Evolutionary conservation across 1,284 basidiomycete genomes (phyloP).

Genomic region (Xerocomus nothofagi): DNA sequence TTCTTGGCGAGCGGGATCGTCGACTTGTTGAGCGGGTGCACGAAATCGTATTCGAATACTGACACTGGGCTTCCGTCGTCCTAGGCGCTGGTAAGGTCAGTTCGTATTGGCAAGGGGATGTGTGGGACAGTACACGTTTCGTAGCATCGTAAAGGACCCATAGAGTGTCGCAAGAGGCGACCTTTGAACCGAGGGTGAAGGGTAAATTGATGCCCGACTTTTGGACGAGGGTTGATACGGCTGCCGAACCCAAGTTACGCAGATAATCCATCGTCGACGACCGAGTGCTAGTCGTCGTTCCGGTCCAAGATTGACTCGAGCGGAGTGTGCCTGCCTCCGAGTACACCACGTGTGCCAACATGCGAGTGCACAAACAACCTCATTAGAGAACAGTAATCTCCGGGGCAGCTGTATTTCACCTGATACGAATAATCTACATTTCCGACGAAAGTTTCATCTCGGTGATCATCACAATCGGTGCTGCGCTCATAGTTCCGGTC

Average conservation of each 20-base stretch:
- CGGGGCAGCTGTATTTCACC: background rate
- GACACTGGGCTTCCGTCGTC: slow-evolving; percentile 86
- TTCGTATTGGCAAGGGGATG: slow-evolving; percentile 9
- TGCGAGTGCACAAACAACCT: too few relatives aligned
- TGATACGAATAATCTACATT: background rate
- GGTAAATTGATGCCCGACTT: slow-evolving; percentile 90
- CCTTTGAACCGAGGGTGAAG: slow-evolving; percentile 81
- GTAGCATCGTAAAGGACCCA: slow-evolving; percentile 89
- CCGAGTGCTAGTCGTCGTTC: background rate
- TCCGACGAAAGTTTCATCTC: background rate
- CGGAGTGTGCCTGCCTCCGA: too few relatives aligned
- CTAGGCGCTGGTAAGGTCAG: slow-evolving; percentile 44
- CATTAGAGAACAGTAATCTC: too few relatives aligned
- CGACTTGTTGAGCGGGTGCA: slow-evolving; percentile 55
- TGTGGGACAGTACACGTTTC: slow-evolving; percentile 64
- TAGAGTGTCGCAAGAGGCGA: slow-evolving; percentile 71
- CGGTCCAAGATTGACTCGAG: background rate
- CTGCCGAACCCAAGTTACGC: slow-evolving; percentile 81
- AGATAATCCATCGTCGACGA: slow-evolving; percentile 73
- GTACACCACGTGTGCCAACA: too few relatives aligned
- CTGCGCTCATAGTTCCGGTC: slow-evolving; percentile 16
- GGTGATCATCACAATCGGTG: background rate
- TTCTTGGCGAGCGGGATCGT: slow-evolving; percentile 85
- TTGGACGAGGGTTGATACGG: slow-evolving; percentile 83
- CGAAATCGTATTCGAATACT: slow-evolving; percentile 87